Evolutionary conservation across 257 asterid genomes (phyloP).

Genomic region (Perilla frutescens): DNA sequence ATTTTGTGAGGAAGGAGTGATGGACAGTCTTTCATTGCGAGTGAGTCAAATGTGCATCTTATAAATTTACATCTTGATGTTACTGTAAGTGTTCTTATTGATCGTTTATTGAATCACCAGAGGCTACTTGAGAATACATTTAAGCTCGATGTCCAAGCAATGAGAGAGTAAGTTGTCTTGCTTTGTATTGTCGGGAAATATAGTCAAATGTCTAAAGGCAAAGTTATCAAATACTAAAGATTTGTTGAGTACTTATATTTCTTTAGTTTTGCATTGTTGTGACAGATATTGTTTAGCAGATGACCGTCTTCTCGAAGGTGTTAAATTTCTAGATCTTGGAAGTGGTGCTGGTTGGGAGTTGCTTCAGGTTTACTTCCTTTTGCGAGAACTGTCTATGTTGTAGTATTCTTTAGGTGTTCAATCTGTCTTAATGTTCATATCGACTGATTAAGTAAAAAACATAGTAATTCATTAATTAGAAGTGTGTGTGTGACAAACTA

Average conservation of each 20-base stretch:
- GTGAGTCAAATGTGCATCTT: conserved; percentile 45
- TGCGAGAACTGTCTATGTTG: not conserved
- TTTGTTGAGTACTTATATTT: too few species aligned
- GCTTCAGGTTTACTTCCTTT: conserved; percentile 65
- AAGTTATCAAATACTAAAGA: too few species aligned
- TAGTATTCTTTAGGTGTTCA: conserved; percentile 3
- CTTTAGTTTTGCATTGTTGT: not conserved
- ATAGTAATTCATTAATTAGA: too few species aligned
- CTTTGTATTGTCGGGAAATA: not conserved
- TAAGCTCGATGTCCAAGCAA: conserved; percentile 81
- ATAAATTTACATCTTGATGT: not conserved
- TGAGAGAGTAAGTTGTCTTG: conserved; percentile 74
- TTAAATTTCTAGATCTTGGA: conserved; percentile 77
- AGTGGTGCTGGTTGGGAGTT: conserved; percentile 91
- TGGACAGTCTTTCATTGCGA: conserved; percentile 84
- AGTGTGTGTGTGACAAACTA: too few species aligned
- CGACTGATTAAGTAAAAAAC: not conserved
- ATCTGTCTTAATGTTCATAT: not conserved
- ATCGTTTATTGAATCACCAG: conserved; percentile 49
- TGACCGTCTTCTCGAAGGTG: conserved; percentile 78
- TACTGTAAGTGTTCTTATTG: not conserved
- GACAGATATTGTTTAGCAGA: conserved; percentile 84
- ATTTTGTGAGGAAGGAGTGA: conserved; percentile 81
- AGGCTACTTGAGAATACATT: conserved; percentile 92
- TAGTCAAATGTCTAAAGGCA: too few species aligned